phyloP scores from a whole-genome alignment of 768 basidiomycete species.

The Panus rudis region DNA sequence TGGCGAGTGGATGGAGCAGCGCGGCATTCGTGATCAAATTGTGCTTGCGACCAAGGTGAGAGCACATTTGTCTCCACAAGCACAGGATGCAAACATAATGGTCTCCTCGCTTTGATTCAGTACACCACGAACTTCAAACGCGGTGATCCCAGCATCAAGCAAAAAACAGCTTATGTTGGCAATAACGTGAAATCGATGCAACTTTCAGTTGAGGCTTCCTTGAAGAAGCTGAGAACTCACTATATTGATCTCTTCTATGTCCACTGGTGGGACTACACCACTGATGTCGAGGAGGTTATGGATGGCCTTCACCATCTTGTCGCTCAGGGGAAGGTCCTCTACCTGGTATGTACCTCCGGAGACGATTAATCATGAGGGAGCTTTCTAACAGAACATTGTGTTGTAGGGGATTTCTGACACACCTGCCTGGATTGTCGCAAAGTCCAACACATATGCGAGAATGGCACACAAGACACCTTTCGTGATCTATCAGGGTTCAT shows the following conservation, averaged over 20 bases:
- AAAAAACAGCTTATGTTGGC: slow-evolving; percentile 29
- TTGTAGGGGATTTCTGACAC: slow-evolving; percentile 19
- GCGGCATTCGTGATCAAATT: slow-evolving; percentile 30
- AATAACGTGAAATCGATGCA: slow-evolving; percentile 30
- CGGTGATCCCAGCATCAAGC: background rate
- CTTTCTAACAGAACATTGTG: slow-evolving; percentile 1
- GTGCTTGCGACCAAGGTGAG: slow-evolving; percentile 25
- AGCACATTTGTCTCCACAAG: background rate
- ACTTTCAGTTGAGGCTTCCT: slow-evolving; percentile 23
- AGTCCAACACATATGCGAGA: slow-evolving; percentile 33
- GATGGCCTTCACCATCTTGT: slow-evolving; percentile 29
- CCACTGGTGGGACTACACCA: slow-evolving; percentile 34
- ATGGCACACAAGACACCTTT: slow-evolving; percentile 32
- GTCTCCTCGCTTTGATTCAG: background rate
- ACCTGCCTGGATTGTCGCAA: slow-evolving; percentile 28
- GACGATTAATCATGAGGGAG: background rate
- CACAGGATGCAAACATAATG: background rate
- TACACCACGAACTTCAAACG: slow-evolving; percentile 7
- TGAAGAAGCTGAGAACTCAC: slow-evolving; percentile 34
- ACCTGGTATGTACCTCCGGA: slow-evolving; percentile 13
- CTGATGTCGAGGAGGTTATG: slow-evolving; percentile 34
- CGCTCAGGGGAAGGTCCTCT: slow-evolving; percentile 27
- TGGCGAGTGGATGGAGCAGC: slow-evolving; percentile 34
- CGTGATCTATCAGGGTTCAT: slow-evolving; percentile 32
- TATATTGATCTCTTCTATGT: slow-evolving; percentile 41